These are phyloP conservation scores for Immersiella caudata DNA, from an alignment of 495 filamentous ascomycete genomes.

Conservation along the genomic window DNA sequence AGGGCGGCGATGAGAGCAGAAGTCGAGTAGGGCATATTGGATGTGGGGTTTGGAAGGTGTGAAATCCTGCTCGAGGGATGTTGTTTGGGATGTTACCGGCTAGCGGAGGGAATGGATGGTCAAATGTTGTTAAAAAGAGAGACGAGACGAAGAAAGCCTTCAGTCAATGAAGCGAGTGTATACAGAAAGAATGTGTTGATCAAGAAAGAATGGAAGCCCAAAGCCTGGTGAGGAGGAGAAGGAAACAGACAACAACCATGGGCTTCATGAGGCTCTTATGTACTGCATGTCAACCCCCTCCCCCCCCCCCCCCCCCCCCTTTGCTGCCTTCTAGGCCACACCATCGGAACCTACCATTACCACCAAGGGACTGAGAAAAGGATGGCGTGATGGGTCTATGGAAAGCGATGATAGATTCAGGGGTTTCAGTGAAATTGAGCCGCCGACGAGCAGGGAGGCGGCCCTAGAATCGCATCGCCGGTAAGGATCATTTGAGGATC, in stretches of 20 bases:
- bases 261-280: not conserved
- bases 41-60: constrained; percentile 11
- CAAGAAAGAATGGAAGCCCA: constrained; percentile 25
- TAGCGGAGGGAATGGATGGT: constrained; percentile 30
- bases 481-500: not conserved
- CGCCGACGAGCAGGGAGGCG: not conserved
- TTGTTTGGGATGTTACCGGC: constrained; percentile 18
- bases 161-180: constrained; percentile 39
- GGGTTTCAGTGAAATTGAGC: not conserved
- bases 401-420: not conserved
- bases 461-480: not conserved
- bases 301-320: no score
- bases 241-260: not conserved
- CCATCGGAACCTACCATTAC: not conserved
- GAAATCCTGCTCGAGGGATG: not conserved
- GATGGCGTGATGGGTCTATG: not conserved
- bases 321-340: not conserved
- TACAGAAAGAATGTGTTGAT: constrained; percentile 27
- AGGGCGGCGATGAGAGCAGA: constrained; percentile 44
- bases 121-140: constrained; percentile 6
- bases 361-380: not conserved
- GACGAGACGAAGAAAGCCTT: constrained; percentile 30
- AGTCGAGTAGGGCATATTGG: constrained; percentile 36
- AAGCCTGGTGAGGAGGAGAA: constrained; percentile 10
- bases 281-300: not conserved